Evolutionary conservation across 352 stramenopile species (phyloP).

Genomic region (Phytopythium sindhum): DNA sequence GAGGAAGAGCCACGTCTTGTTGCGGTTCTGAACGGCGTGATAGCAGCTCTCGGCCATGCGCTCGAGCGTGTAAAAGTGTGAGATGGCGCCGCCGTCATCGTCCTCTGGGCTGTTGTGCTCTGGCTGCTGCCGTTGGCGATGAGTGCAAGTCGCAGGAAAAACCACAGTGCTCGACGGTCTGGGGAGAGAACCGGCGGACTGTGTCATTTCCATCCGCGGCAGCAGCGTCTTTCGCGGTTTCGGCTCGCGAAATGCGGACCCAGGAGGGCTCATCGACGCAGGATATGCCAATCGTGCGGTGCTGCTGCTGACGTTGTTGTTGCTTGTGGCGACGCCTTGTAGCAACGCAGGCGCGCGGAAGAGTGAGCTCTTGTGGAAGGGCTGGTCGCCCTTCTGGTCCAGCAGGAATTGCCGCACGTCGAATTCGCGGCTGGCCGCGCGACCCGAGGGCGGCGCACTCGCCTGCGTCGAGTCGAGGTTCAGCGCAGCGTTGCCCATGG

Average conservation of each 20-base stretch:
- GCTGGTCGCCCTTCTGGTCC: constrained; percentile 48
- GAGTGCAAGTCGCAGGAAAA: not conserved
- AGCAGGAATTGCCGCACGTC: constrained; percentile 64
- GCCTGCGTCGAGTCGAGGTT: constrained; percentile 9
- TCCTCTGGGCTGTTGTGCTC: constrained; percentile 17
- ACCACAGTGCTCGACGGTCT: not conserved
- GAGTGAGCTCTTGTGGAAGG: constrained; percentile 53
- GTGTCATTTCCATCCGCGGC: constrained; percentile 34
- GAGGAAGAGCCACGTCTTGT: constrained; percentile 75
- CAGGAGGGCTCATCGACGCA: not conserved
- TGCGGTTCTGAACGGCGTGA: constrained; percentile 62
- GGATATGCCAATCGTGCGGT: not conserved
- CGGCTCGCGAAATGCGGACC: not conserved
- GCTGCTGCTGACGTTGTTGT: constrained; percentile 14
- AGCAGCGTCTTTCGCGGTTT: constrained; percentile 31
- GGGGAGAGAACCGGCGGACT: constrained; percentile 19
- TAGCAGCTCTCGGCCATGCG: constrained; percentile 67
- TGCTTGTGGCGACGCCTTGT: not conserved
- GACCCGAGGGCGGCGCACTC: constrained; percentile 3
- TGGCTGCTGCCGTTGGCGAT: not conserved
- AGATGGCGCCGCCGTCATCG: constrained; percentile 36
- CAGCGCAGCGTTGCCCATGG: constrained; percentile 20
- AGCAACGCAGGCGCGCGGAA: constrained; percentile 42
- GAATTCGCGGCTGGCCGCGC: constrained; percentile 32
- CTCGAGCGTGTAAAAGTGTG: constrained; percentile 80